Evolutionary conservation across 192 early-diverging fungal genomes (phyloP).

Genomic region (Backusella luteola): DNA sequence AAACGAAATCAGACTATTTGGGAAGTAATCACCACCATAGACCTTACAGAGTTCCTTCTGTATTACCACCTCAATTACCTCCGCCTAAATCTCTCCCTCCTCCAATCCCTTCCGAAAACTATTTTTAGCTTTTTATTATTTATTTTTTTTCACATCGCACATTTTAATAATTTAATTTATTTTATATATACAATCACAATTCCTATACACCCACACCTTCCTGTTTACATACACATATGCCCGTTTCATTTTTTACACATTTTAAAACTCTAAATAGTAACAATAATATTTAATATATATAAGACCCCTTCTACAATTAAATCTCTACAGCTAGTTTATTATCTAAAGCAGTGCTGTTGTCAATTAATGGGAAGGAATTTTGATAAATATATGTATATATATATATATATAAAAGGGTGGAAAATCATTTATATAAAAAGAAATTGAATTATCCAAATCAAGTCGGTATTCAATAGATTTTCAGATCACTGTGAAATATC

Average conservation of each 20-base stretch:
- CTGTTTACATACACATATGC: background rate
- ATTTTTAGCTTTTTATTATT: background rate
- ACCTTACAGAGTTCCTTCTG: background rate
- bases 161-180: background rate
- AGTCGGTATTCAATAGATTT: too few relatives aligned
- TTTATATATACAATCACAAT: constrained; percentile 3
- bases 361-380: too few relatives aligned
- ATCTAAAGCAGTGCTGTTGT: too few relatives aligned
- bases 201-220: too few relatives aligned
- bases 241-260: background rate
- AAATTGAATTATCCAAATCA: too few relatives aligned
- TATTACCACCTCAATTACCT: constrained; percentile 3
- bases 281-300: too few relatives aligned
- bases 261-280: too few relatives aligned
- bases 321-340: too few relatives aligned
- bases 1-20: background rate
- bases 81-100: background rate
- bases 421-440: too few relatives aligned
- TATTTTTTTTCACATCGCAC: background rate
- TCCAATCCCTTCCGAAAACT: constrained; percentile 10
- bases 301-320: too few relatives aligned
- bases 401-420: too few relatives aligned
- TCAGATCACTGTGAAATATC: background rate
- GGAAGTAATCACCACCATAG: background rate
- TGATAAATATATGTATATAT: too few relatives aligned